Percentiles rank a stretch among this genome's conserved stretches.
These are phyloP conservation scores for Amphicarpaea edgeworthii DNA, from an alignment of 306 rosid species.

Conservation along the genomic window DNA sequence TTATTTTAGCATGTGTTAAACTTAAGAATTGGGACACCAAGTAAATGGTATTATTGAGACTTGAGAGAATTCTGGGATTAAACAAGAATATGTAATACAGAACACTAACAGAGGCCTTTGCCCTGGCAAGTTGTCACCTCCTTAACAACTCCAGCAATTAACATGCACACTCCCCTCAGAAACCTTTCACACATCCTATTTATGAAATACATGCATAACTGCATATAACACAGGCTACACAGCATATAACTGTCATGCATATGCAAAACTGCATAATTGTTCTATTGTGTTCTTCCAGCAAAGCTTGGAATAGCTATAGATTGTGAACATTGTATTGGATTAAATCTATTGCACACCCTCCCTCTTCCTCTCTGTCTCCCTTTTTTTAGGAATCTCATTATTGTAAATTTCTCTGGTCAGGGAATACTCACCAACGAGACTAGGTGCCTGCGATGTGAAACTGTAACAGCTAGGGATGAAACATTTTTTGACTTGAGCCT, in stretches of 20 bases:
- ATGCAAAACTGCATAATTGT: not conserved
- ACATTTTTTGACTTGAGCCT: conserved; percentile 95
- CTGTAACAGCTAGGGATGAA: conserved; percentile 95
- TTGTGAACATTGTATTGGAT: not conserved
- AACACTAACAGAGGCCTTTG: not conserved
- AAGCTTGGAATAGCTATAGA: conserved; percentile 12
- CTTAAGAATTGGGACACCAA: not conserved
- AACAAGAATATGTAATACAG: not conserved
- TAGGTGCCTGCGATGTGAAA: conserved; percentile 89
- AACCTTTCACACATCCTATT: not conserved
- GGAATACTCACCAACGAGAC: conserved; percentile 95
- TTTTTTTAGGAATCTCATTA: conserved; percentile 42
- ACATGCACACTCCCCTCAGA: not conserved
- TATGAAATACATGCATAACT: not conserved
- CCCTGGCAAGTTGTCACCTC: not conserved
- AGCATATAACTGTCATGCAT: not conserved
- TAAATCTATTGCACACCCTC: not conserved
- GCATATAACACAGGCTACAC: too few species aligned
- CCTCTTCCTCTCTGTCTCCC: not conserved
- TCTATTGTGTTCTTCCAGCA: not conserved
- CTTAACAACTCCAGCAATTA: not conserved
- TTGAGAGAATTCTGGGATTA: not conserved
- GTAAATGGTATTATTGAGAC: not conserved
- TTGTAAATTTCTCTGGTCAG: conserved; percentile 56
- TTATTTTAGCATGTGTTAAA: not conserved